These are phyloP conservation scores for Lizonia empirigonia DNA, from an alignment of 2,329 filamentous ascomycete species.

Conservation along the genomic window DNA sequence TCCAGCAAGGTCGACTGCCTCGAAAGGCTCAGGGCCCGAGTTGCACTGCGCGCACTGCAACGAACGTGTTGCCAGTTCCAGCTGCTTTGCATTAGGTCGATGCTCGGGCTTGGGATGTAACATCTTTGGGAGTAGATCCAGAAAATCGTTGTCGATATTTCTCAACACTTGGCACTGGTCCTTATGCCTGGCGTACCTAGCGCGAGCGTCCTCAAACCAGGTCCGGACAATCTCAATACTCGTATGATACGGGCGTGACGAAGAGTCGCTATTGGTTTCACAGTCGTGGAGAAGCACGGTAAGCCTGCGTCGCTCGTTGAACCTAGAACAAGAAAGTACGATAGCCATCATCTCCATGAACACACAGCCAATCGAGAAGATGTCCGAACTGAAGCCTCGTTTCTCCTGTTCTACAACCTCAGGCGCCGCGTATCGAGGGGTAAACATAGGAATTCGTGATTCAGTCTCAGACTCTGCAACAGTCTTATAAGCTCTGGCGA, in stretches of 20 bases:
- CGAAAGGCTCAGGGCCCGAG: too few species aligned
- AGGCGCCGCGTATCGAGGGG: constrained; percentile 23
- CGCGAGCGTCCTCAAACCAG: too few species aligned
- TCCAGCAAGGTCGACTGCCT: too few species aligned
- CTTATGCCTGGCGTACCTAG: too few species aligned
- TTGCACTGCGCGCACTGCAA: background rate
- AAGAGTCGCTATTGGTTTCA: too few species aligned
- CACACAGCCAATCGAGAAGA: constrained; percentile 9
- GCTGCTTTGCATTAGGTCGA: background rate
- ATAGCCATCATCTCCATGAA: constrained; percentile 6
- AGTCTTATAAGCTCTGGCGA: constrained; percentile 17
- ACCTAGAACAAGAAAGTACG: background rate
- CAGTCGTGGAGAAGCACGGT: too few species aligned
- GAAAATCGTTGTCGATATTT: background rate
- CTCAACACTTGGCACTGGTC: background rate
- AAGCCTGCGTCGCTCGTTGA: background rate
- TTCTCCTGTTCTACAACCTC: constrained; percentile 25
- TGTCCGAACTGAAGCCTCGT: constrained; percentile 2
- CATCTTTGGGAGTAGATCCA: background rate
- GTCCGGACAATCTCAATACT: too few species aligned
- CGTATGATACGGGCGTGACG: too few species aligned
- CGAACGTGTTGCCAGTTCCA: background rate
- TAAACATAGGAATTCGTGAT: constrained; percentile 18
- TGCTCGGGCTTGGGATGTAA: background rate
- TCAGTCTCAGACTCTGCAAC: constrained; percentile 22